Base-by-base conservation (phyloP, 129 eudicot genomes). In the Tagetes erecta region DNA sequence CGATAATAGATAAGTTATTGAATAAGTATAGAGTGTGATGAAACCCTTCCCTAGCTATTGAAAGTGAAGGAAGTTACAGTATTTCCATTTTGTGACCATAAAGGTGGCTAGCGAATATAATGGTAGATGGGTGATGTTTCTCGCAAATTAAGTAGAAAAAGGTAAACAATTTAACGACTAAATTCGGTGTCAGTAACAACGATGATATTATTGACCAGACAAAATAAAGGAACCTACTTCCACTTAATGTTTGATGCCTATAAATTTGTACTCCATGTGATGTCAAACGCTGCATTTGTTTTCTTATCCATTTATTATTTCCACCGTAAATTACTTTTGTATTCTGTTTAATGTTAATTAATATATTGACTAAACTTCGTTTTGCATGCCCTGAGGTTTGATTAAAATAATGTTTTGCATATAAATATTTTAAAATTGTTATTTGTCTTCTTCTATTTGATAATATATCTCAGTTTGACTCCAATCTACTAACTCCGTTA, bases 261-360 rank as follows among this genome's bases (percentile, higher is more conserved):
- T 13, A 68, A 57, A 68, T 77, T 14, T 68, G 68, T 77, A 77
- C 63, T n/a, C 75, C 81, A 77, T 77, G 81, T 77, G 81, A 77
- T 68, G 70, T 77, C 75, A 56, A 68, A 41, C 68, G 59, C 38
- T 45, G 47, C 12, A 13, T 55, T 9, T 53, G 44, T 53, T 66
- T 67, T 13, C 34, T 62, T 63, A 1, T 8, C 3, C 7, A 36
- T 20, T 41, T 62, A 7, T 67, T 66, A 75, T 39, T 8, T 40
- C 36, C 72, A 75, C 65, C 65, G 72, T 59, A 35, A 74, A 49
- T 52, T 70, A n/a, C 3, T 47, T 51, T 63, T 46, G 14, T 37
- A 37, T 14, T 47, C 35, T 35, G 42, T 60, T 60, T 37, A 1
- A 11, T 35, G 10, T 11, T 60, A 56, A 56, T 20, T 20, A 20